Evolutionary conservation across 1,139 yeast species (phyloP), one percentile per base, ranked within the genome.

Genomic region (Torulaspora globosa): DNA sequence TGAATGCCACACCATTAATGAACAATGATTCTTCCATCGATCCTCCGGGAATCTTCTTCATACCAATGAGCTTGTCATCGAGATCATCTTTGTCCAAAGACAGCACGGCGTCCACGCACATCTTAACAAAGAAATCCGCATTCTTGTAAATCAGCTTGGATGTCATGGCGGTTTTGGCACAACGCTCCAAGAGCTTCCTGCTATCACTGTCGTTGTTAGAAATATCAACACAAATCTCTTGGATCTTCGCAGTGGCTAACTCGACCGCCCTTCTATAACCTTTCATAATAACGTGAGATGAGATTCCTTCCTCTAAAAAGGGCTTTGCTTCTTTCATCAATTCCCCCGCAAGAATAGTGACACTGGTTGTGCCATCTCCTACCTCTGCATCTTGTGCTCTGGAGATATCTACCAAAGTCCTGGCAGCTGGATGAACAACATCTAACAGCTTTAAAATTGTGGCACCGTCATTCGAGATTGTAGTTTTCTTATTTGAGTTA

Each of bases 361-460:
- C 98, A 34, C 96, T 83, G 0, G 98, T 92, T 34, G 99, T 92
- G 56, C 99, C 99, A 68, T 92, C 99, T 53, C 99, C 99, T 48
- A 92, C 97, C 69, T 92, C 99, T 18, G 97, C 96, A 69, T 92
- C 99, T 70, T 92, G 99, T 1, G 97, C 83, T 62, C 96, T 79
- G 11, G 97, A 87, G 50, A 92, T 87, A 66, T 92, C 99, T 44
- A 92, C 98, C 56, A 92, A 72, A 66, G 92, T 84, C 65, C 86
- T 85, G 10, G 98, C 98, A 12, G 98, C 98, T 5, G 99, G 98
- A 65, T 92, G 99, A 23, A 94, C 97, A 49, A 94, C 95, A 63
- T 94, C 98, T 58, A 92, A 73, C 52, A 90, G 75, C 66, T 85
- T 88, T 67, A 92, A 74, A 57, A 92, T 92, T 2, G 99, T 94